A percentile compares a stretch with the other conserved stretches of the same genome.
phyloP scores from a whole-genome alignment of 257 asterid genomes.

The Forsythia viridissima region DNA sequence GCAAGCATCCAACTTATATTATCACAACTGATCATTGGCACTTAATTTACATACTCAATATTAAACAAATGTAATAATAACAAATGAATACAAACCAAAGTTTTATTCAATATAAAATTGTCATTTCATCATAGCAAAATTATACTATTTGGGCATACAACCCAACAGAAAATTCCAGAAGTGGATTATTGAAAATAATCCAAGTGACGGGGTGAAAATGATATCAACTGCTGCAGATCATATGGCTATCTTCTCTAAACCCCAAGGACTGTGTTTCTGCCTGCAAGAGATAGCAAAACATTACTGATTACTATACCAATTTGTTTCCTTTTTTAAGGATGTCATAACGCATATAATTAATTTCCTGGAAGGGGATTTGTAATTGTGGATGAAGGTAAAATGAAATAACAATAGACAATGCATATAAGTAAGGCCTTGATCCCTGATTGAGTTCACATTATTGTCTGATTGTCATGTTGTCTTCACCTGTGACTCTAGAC shows the following conservation, averaged over 20 bases:
- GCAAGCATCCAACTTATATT: too few species aligned
- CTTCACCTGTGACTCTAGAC: too few species aligned
- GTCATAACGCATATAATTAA: too few species aligned
- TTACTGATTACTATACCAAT: neutral
- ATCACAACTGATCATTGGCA: too few species aligned
- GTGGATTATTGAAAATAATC: constrained; percentile 28
- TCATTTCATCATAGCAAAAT: too few species aligned
- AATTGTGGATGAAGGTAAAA: neutral
- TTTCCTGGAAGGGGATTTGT: neutral
- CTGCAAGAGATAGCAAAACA: constrained; percentile 17
- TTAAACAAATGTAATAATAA: too few species aligned
- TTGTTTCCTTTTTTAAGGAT: too few species aligned
- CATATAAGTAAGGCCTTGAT: neutral
- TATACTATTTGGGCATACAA: too few species aligned
- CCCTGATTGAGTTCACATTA: neutral
- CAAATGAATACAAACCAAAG: too few species aligned
- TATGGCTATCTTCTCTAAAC: constrained; percentile 29
- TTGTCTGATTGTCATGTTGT: neutral
- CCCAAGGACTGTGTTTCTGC: constrained; percentile 12
- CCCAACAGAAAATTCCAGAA: neutral
- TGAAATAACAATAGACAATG: neutral
- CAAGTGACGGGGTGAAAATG: constrained; percentile 9
- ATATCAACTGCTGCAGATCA: constrained; percentile 18
- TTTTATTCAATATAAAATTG: too few species aligned
- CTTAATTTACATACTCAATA: too few species aligned